Conservation (phyloP, 805 yeast species). For the Saturnispora mendoncae region DNA sequence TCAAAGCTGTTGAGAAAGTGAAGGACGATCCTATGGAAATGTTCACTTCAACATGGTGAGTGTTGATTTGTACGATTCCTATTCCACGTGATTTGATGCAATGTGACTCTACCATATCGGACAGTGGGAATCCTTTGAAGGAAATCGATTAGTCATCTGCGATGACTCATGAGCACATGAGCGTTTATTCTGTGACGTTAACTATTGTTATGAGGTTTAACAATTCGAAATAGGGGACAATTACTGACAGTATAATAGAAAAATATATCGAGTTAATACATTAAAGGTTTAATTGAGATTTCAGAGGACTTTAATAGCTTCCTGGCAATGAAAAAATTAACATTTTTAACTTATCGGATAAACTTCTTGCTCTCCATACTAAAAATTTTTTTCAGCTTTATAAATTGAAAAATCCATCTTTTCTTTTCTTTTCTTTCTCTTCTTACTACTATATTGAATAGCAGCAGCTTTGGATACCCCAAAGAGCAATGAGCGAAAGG, state of each 20-base stretch:
- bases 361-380: no score
- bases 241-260: no score
- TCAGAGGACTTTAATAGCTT: no score
- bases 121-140: no score
- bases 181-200: neutral
- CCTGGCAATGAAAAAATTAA: no score
- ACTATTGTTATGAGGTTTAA: neutral
- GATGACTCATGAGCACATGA: neutral
- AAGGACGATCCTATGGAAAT: constrained; percentile 6
- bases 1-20: constrained; percentile 1
- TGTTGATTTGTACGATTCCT: neutral
- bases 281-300: no score
- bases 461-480: neutral
- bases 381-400: no score
- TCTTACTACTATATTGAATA: neutral
- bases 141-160: neutral
- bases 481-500: constrained; percentile 2
- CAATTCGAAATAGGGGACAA: no score
- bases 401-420: no score
- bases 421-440: neutral
- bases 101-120: neutral
- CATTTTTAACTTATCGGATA: no score
- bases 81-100: neutral
- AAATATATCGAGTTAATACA: no score
- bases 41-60: constrained; percentile 8